Conservation (phyloP, 139 green algal species). For the Haematococcus lacustris region DNA sequence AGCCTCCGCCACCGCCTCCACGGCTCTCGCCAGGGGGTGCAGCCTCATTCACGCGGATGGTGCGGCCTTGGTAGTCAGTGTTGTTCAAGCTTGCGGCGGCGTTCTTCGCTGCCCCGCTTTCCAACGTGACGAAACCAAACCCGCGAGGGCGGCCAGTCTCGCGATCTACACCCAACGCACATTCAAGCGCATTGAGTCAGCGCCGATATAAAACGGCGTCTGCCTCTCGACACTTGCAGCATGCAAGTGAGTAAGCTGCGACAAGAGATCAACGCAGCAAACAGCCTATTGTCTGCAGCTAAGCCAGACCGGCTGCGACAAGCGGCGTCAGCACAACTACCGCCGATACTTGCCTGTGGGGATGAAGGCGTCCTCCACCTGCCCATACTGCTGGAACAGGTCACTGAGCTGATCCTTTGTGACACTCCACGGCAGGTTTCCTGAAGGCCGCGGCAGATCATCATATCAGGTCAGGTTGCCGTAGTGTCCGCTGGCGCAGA, state of each 20-base stretch:
- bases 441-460: slow-evolving; percentile 4
- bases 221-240: too few species aligned
- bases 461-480: too few species aligned
- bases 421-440: slow-evolving; percentile 63
- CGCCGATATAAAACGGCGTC: too few species aligned
- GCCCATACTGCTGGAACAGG: slow-evolving; percentile 54
- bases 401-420: slow-evolving; percentile 37
- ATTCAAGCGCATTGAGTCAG: too few species aligned
- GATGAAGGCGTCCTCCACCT: slow-evolving; percentile 36
- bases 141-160: slow-evolving; percentile 60
- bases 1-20: slow-evolving; percentile 9
- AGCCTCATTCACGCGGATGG: slow-evolving; percentile 49
- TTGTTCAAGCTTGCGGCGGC: slow-evolving; percentile 25
- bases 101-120: slow-evolving; percentile 20
- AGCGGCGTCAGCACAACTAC: too few species aligned
- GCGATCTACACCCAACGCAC: slow-evolving; percentile 55
- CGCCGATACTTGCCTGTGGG: not conserved
- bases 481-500: too few species aligned
- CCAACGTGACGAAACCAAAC: slow-evolving; percentile 71
- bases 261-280: too few species aligned
- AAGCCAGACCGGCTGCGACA: too few species aligned
- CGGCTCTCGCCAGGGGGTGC: slow-evolving; percentile 26
- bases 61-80: slow-evolving; percentile 34
- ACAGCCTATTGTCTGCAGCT: too few species aligned
- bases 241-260: too few species aligned